Evolutionary conservation across 331 rosid genomes (phyloP).

Genomic region (Prunus yedoensis): DNA sequence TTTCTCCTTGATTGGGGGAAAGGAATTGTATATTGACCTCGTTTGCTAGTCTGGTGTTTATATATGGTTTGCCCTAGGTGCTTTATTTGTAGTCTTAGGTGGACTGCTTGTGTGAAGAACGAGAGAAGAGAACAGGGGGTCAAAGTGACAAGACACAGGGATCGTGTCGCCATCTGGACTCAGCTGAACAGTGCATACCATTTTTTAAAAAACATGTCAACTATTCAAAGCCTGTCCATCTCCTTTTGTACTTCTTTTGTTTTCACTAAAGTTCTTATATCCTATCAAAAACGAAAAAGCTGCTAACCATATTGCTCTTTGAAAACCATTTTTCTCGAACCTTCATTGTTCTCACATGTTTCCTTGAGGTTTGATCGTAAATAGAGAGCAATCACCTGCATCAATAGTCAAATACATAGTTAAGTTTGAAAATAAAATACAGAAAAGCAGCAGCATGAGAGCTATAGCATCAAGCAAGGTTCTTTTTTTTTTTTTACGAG

Average conservation of each 20-base stretch:
- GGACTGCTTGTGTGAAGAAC: not conserved
- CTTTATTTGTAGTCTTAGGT: not conserved
- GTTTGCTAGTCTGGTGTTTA: not conserved
- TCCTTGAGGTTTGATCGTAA: slow-evolving; percentile 81
- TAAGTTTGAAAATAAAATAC: not conserved
- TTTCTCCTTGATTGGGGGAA: not conserved
- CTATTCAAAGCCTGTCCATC: not conserved
- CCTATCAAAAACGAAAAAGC: not conserved
- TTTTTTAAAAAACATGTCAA: too few species aligned
- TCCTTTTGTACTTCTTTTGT: not conserved
- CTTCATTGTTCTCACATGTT: slow-evolving; percentile 35
- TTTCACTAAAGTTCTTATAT: not conserved
- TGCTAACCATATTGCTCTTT: slow-evolving; percentile 57
- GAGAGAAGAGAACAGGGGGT: too few species aligned
- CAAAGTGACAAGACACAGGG: too few species aligned
- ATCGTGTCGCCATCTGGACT: too few species aligned
- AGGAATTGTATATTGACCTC: not conserved
- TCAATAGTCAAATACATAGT: too few species aligned
- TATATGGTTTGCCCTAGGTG: not conserved
- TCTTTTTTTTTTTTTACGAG: not conserved
- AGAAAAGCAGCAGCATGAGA: not conserved
- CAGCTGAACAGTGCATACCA: too few species aligned
- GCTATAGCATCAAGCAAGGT: not conserved
- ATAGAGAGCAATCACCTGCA: slow-evolving; percentile 80
- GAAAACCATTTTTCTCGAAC: slow-evolving; percentile 31